Percentiles rank a stretch among this genome's conserved stretches.
Evolutionary conservation across 768 basidiomycete species (phyloP).

Genomic region (Tylopilus subfusipes): DNA sequence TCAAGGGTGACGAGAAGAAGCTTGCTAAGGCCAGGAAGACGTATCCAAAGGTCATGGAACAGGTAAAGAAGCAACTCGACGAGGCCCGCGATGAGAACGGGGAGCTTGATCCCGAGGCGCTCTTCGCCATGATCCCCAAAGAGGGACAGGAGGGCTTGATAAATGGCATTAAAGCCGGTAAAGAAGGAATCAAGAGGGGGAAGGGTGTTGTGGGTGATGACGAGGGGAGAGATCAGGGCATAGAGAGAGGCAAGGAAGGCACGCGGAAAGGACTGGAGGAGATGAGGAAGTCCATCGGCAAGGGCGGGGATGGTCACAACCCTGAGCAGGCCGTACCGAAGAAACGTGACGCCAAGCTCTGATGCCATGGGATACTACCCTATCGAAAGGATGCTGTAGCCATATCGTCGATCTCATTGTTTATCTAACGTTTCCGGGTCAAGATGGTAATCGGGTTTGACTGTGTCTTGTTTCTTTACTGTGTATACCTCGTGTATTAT

Average conservation of each 20-base stretch:
- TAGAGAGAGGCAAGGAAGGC: constrained; percentile 8
- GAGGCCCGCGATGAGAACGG: constrained; percentile 1
- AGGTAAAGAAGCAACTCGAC: constrained; percentile 12
- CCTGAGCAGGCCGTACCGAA: constrained; percentile 5
- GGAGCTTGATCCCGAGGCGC: constrained; percentile 2
- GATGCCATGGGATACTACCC: constrained; percentile 13
- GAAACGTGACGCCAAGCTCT: constrained; percentile 26
- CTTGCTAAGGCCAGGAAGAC: constrained; percentile 14
- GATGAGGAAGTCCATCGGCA: constrained; percentile 2
- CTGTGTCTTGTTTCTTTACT: neutral
- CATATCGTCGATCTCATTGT: neutral
- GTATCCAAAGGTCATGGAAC: constrained; percentile 13
- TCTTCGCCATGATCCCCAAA: constrained; percentile 11
- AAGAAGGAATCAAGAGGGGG: constrained; percentile 2
- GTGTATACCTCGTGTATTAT: neutral
- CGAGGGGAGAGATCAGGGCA: constrained; percentile 1
- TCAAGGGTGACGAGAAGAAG: constrained; percentile 18
- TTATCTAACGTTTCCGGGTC: neutral
- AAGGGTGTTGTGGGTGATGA: neutral
- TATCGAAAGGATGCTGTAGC: neutral
- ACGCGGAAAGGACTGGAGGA: constrained; percentile 10
- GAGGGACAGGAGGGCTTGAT: constrained; percentile 1
- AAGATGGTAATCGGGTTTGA: neutral
- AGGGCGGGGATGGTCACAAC: constrained; percentile 7
- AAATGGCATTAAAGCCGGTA: neutral